Evolutionary conservation across 257 asterid genomes (phyloP), one percentile per base, ranked within the genome.

Genomic region (Cruciata laevipes): DNA sequence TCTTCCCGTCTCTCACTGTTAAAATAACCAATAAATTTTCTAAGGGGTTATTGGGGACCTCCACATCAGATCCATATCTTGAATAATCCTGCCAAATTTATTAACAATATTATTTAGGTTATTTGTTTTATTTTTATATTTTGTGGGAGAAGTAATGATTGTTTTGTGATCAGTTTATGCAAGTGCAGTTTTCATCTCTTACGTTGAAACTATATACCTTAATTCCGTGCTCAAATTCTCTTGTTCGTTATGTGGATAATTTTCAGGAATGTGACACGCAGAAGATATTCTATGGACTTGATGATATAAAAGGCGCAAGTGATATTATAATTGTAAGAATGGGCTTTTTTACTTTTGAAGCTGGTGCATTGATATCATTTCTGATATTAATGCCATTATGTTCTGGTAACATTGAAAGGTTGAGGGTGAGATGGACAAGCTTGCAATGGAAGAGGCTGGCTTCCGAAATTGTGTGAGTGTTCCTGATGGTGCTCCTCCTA

Each of bases 351-450:
- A 57, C 63, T 69, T 68, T 75, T 47, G 55, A 68, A 70, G 31
- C 78, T 74, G 47, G 66, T 5, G 18, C 52, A 64, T 27, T 25
- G 20, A 18, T 10, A 3, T 5, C 11, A 21, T 57, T 58, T 65
- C 73, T 59, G 67, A 58, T 61, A 71, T 73, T 60, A 32, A 57
- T 24, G 70, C 21, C 78, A 30, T 68, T 68, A 30, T 70, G 55
- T 44, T 13, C 65, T 72, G 5, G 57, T 58, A 33, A 25, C 67
- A 61, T 60, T 70, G 61, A 63, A 62, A 93, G 99, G 99, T 93
- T 80, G 99, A 93, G 80, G 99, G 97, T 76, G 99, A 93, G 83
- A 90, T 93, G 85, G 97, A 93, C 81, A 93, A 93, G 83, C 99
- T 93, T 83, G 90, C 99, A 42, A 83, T 93, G 96, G 99, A 90